Evolutionary conservation across 495 filamentous ascomycete species (phyloP), one percentile per base, ranked within the genome.

Genomic region (Neurospora sp.): DNA sequence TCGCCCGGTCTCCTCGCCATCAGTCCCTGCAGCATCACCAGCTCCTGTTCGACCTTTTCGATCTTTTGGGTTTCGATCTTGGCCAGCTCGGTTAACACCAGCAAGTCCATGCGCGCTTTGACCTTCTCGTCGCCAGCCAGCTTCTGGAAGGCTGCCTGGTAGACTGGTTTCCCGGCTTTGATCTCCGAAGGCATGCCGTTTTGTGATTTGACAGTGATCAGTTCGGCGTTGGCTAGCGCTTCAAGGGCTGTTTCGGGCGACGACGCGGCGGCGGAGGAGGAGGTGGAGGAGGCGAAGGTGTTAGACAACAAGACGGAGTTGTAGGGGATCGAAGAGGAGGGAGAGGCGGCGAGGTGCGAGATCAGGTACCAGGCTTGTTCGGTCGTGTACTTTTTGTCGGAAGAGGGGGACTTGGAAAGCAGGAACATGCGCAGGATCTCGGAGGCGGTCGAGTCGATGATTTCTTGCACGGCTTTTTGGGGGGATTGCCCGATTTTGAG

Each of bases 351-450:
- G 16, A 99, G 87, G 9, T 85, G 79, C 77, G 91, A 93, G 79
- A 98, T 90, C 2, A 99, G 82, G 72, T 91, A 86, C 96, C 96
- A 99, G 1, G 93, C 96, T 81, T 98, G 96, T 79, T 94, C 90
- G 35, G 88, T 84, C 2, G 87, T 89, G 93, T 93, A 99, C 71
- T 88, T 82, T 71, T 86, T 84, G 62, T 86, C 84, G 59, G 85
- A 81, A 18, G 76, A 73, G 1, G 79, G 74, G 2, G 75, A 71
- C 70, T 82, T 81, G 74, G 81, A 77, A 1, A 97, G 85, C 38
- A 98, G 86, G 84, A 94, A 98, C 86, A 97, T 93, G 78, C 98
- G 97, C 71, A 97, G 79, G 66, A 99, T 94, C 79, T 98, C 96
- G 4, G 91, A 92, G 11, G 93, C 90, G 10, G 91, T 90, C 75